phyloP scores from a whole-genome alignment of 2,329 filamentous ascomycete species.

The Monosporascus sp. region DNA sequence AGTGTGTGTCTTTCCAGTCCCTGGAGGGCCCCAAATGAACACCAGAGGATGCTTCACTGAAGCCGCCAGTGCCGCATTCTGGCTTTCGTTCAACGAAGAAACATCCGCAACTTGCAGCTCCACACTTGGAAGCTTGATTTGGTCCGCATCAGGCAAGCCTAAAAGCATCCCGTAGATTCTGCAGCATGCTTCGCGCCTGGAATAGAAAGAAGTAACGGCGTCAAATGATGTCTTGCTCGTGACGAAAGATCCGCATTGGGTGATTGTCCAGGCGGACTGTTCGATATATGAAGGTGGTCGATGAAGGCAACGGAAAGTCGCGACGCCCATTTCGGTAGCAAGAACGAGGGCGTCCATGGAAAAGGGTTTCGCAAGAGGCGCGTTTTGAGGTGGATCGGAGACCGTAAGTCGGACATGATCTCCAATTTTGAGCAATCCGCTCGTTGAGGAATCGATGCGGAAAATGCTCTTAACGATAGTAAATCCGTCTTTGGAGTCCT shows the following conservation, averaged over 20 bases:
- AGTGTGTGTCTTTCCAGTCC: constrained; percentile 40
- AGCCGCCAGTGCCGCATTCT: constrained; percentile 26
- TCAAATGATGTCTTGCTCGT: constrained; percentile 35
- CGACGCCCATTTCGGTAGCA: constrained; percentile 23
- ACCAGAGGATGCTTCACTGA: constrained; percentile 27
- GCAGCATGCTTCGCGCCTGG: constrained; percentile 23
- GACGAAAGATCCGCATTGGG: constrained; percentile 36
- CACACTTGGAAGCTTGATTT: not conserved
- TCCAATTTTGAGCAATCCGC: constrained; percentile 14
- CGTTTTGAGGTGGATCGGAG: constrained; percentile 28
- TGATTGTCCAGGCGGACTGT: constrained; percentile 31
- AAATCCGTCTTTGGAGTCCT: constrained; percentile 9
- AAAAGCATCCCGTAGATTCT: constrained; percentile 19
- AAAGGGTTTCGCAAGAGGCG: constrained; percentile 18
- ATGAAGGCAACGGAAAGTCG: constrained; percentile 33
- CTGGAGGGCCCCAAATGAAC: constrained; percentile 40
- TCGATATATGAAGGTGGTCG: constrained; percentile 30
- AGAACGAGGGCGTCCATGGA: constrained; percentile 35
- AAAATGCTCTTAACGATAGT: constrained; percentile 25
- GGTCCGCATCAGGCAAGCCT: not conserved
- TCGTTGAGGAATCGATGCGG: constrained; percentile 19
- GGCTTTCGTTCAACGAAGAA: constrained; percentile 26
- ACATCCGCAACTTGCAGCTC: not conserved
- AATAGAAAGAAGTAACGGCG: constrained; percentile 28
- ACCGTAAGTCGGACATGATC: constrained; percentile 31